A percentile compares a stretch with the other conserved stretches of the same genome.
phyloP scores from a whole-genome alignment of 139 green algal genomes.

The Parachlorella kessleri region DNA sequence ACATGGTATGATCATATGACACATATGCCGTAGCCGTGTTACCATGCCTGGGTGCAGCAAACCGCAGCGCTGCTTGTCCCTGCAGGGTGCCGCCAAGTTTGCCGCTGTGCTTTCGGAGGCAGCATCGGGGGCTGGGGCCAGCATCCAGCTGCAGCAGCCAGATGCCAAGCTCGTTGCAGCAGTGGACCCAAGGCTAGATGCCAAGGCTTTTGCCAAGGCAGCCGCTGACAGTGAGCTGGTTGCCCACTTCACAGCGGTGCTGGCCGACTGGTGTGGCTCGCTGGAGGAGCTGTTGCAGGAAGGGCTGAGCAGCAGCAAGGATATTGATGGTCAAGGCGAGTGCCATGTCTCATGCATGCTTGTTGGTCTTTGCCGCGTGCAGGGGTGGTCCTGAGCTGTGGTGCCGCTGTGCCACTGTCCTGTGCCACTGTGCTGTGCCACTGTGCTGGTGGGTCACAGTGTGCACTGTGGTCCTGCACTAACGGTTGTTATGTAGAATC shows the following conservation, averaged over 20 bases:
- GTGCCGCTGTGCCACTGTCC: neutral
- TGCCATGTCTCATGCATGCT: neutral
- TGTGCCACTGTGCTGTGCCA: neutral
- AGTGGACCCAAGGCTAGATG: neutral
- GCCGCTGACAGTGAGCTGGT: slow-evolving; percentile 16
- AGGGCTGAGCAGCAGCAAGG: neutral
- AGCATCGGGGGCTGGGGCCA: slow-evolving; percentile 55
- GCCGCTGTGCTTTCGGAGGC: slow-evolving; percentile 73
- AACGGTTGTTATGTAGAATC: neutral
- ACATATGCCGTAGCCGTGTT: neutral
- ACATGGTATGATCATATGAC: neutral
- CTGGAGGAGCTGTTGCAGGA: slow-evolving; percentile 43
- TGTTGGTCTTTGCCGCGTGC: neutral
- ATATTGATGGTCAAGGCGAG: slow-evolving; percentile 1
- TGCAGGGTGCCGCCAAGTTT: slow-evolving; percentile 61
- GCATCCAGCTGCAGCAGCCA: slow-evolving; percentile 75
- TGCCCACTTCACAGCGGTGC: slow-evolving; percentile 26
- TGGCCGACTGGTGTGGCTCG: slow-evolving; percentile 42
- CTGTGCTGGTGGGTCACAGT: neutral
- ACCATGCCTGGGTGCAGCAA: neutral
- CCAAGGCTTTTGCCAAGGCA: slow-evolving; percentile 3
- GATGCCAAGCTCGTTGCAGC: slow-evolving; percentile 50
- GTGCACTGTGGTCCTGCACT: neutral
- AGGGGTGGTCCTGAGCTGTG: neutral
- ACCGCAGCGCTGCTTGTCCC: neutral